These are phyloP conservation scores for Penicillium rolfsii DNA, from an alignment of 2,329 filamentous ascomycete species.

Conservation along the genomic window DNA sequence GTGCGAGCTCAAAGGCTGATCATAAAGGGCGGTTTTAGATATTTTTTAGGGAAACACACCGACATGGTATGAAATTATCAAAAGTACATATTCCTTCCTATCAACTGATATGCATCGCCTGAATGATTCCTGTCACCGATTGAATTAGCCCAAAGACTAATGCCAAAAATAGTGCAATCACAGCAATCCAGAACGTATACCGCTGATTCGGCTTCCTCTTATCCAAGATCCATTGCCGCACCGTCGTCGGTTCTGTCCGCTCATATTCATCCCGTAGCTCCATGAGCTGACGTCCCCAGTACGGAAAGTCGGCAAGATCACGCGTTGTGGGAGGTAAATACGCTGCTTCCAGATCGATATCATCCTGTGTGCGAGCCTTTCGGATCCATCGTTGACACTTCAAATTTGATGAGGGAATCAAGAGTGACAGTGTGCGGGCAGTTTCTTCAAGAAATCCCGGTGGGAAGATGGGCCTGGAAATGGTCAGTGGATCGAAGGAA, in stretches of 20 bases:
- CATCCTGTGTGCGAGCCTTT: slow-evolving; percentile 6
- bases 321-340: not conserved
- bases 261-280: slow-evolving; percentile 33
- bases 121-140: slow-evolving; percentile 35
- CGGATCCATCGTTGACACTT: slow-evolving; percentile 15
- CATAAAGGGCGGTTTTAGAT: not conserved
- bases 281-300: slow-evolving; percentile 36
- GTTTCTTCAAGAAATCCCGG: slow-evolving; percentile 14
- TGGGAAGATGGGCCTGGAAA: slow-evolving; percentile 1
- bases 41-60: no score
- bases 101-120: slow-evolving; percentile 18
- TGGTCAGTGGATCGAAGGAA: not conserved
- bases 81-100: not conserved
- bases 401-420: slow-evolving; percentile 13
- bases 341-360: slow-evolving; percentile 12
- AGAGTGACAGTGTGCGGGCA: slow-evolving; percentile 10
- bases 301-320: slow-evolving; percentile 34
- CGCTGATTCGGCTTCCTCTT: slow-evolving; percentile 28
- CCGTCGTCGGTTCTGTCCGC: slow-evolving; percentile 17
- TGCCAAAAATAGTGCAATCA: slow-evolving; percentile 32
- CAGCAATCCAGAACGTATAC: slow-evolving; percentile 38
- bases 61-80: not conserved
- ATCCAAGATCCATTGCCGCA: slow-evolving; percentile 40
- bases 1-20: not conserved
- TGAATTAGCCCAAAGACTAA: slow-evolving; percentile 37